A percentile compares a stretch with the other conserved stretches of the same genome.
These are phyloP conservation scores for Suillus spraguei DNA, from an alignment of 768 basidiomycete species.

Conservation along the genomic window DNA sequence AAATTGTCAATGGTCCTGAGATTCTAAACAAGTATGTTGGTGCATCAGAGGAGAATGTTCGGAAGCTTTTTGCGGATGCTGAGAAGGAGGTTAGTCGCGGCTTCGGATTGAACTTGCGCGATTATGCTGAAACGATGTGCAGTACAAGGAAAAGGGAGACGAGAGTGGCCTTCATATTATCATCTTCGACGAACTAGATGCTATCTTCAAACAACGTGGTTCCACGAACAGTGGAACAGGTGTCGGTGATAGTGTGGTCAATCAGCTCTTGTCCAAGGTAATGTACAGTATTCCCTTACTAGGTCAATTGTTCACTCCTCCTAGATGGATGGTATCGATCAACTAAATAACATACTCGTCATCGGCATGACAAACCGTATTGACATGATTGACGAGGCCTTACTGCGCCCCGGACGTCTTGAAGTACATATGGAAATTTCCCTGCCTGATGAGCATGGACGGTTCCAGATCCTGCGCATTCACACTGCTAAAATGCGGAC, in stretches of 20 bases:
- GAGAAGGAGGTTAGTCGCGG: slow-evolving; percentile 79
- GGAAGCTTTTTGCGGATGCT: slow-evolving; percentile 97
- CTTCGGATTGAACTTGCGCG: not conserved
- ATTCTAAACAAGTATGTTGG: slow-evolving; percentile 97
- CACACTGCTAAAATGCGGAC: slow-evolving; percentile 94
- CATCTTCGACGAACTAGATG: slow-evolving; percentile 98
- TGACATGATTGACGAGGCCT: slow-evolving; percentile 99
- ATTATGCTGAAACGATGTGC: slow-evolving; percentile 13
- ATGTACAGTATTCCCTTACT: slow-evolving; percentile 14
- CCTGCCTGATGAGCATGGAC: slow-evolving; percentile 90
- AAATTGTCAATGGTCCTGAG: slow-evolving; percentile 98
- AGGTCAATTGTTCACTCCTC: slow-evolving; percentile 15
- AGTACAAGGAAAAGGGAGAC: slow-evolving; percentile 98
- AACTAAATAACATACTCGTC: slow-evolving; percentile 97
- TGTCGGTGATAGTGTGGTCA: slow-evolving; percentile 98
- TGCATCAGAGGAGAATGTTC: slow-evolving; percentile 95
- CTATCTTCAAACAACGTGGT: slow-evolving; percentile 98
- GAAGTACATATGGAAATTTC: slow-evolving; percentile 99
- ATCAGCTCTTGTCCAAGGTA: slow-evolving; percentile 96
- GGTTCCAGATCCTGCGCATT: slow-evolving; percentile 91
- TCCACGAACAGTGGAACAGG: slow-evolving; percentile 90
- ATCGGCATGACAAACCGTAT: slow-evolving; percentile 99
- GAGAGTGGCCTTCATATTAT: slow-evolving; percentile 98
- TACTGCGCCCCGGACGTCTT: slow-evolving; percentile 95
- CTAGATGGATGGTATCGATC: slow-evolving; percentile 99